Conservation (phyloP, 2,329 filamentous ascomycete species). For the Venturia aucupariae region DNA sequence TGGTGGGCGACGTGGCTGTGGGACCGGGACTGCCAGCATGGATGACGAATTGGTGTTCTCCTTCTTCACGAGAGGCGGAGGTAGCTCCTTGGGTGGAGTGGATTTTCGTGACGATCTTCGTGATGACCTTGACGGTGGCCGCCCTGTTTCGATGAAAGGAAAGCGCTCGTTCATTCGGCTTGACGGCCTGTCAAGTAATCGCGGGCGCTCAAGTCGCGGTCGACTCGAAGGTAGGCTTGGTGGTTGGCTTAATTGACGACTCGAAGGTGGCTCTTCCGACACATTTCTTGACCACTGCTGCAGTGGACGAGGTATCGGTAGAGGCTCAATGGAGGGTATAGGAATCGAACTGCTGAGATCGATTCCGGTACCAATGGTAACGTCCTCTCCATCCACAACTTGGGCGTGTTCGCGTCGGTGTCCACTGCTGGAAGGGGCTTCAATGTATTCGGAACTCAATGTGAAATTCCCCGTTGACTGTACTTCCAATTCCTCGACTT, state of each 20-base stretch:
- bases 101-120: background rate
- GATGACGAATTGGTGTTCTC: background rate
- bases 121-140: slow-evolving; percentile 15
- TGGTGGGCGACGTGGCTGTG: slow-evolving; percentile 8
- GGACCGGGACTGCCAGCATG: background rate
- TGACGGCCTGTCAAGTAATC: slow-evolving; percentile 18
- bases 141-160: slow-evolving; percentile 30
- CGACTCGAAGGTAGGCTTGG: slow-evolving; percentile 16
- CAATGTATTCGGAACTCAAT: slow-evolving; percentile 22
- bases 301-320: background rate
- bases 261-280: slow-evolving; percentile 6
- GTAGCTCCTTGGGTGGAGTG: background rate
- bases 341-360: slow-evolving; percentile 1
- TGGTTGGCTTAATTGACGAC: slow-evolving; percentile 12
- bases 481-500: slow-evolving; percentile 31
- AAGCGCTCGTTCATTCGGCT: slow-evolving; percentile 38
- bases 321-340: background rate
- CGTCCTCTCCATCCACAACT: slow-evolving; percentile 21
- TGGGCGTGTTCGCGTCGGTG: slow-evolving; percentile 22
- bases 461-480: slow-evolving; percentile 22
- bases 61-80: slow-evolving; percentile 4
- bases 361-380: background rate
- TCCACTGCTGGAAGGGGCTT: slow-evolving; percentile 10
- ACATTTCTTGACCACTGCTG: slow-evolving; percentile 3
- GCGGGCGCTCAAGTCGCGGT: slow-evolving; percentile 18